Evolutionary conservation across 331 rosid genomes (phyloP).

Genomic region (Spiraea crenata): DNA sequence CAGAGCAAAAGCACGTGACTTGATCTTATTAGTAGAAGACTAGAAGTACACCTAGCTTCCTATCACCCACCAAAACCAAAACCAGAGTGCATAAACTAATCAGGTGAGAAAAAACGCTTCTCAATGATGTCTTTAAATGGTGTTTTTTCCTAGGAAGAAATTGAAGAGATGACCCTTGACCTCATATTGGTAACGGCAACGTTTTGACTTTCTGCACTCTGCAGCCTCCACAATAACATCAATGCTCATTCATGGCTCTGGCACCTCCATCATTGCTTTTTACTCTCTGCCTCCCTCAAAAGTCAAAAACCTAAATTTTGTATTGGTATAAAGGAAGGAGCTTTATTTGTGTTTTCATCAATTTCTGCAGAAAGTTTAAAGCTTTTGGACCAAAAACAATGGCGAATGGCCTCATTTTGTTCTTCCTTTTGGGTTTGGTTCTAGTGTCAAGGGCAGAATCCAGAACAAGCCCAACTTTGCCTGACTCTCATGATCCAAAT

Average conservation of each 20-base stretch:
- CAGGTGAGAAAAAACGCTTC: conserved; percentile 25
- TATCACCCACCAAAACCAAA: neutral
- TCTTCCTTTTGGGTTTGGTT: conserved; percentile 33
- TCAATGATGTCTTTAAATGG: conserved; percentile 38
- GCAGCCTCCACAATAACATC: conserved; percentile 4
- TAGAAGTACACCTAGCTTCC: conserved; percentile 20
- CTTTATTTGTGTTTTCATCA: neutral
- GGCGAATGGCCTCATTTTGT: conserved; percentile 27
- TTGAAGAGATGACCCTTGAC: conserved; percentile 27
- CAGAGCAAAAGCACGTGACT: conserved; percentile 14
- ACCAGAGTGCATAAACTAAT: conserved; percentile 2
- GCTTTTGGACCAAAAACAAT: conserved; percentile 20
- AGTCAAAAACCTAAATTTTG: neutral
- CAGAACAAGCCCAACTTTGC: conserved; percentile 25
- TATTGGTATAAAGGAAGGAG: neutral
- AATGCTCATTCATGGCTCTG: conserved; percentile 30
- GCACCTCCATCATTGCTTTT: neutral
- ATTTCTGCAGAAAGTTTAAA: neutral
- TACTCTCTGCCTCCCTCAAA: neutral
- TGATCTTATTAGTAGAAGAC: neutral
- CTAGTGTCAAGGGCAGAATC: conserved; percentile 28
- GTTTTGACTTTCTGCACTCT: conserved; percentile 36
- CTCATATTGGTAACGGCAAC: conserved; percentile 26
- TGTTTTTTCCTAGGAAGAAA: conserved; percentile 32
- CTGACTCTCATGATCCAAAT: conserved; percentile 16